Base-by-base conservation (phyloP, 2,329 filamentous ascomycete species). In the Orbilia brochopaga region DNA sequence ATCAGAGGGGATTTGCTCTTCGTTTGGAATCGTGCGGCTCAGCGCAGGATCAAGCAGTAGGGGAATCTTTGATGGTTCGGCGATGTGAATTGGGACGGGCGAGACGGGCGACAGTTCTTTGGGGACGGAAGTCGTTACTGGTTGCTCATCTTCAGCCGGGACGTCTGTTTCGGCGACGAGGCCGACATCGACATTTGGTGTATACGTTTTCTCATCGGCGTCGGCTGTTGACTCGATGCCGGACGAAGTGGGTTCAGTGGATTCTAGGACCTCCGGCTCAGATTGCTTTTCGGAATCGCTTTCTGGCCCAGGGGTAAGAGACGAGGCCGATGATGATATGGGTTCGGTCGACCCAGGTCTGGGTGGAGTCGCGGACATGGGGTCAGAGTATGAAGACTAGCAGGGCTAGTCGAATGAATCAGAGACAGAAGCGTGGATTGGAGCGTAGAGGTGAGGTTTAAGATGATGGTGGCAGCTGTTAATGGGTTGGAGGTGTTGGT, bases 1-100 rank as follows among this genome's bases (percentile, higher is more conserved):
- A 53, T 70, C 66, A 55, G 48, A 27, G 3, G 66, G 66, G 27
- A 70, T 64, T 24, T 70, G 59, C 37, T 70, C 66, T 24, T 70
- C 66, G 54, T 70, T 70, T 64, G 66, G 58, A 19, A 70, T 70
- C 37, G 66, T 70, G 35, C 66, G 59, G 40, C 66, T 87, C 82
- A 89, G 88, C 76, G 85, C 81, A 61, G 87, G 86, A 80, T 90
- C 87, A 85, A 86, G 90, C 77, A 90, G 82, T 61, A 90, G 85
- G 66, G 88, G 87, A 69, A 90, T 89, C 75, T 86, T 88, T 75
- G 86, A 84, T 59, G 87, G 87, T 79, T 88, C 85, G 75, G 87
- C 84, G 75, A 87, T 82, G 79, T 90, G 86, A 76, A 89, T 80
- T 75, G 88, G 88, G 76, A 87, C 86, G 77, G 88, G 88, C 78